Base-by-base conservation (phyloP, 805 yeast genomes). In the Kodamaea leandrae region DNA sequence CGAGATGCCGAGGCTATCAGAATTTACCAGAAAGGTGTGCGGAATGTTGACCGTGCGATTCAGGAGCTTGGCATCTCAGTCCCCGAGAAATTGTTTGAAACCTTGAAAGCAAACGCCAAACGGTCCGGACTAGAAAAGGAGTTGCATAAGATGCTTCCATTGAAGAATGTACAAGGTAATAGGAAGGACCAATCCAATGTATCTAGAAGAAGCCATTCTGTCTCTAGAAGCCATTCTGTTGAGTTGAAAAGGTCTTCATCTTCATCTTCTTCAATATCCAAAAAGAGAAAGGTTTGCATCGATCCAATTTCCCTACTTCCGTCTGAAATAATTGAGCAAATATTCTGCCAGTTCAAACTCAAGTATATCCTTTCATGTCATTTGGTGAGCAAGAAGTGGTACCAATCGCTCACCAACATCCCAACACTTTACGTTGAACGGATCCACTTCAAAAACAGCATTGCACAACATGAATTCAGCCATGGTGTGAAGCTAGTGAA, bases 321-420 rank as follows among this genome's bases (percentile, higher is more conserved):
- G 0, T 23, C 40, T 2, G 74, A 69, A 25, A 34, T 67, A 2
- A 47, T 68, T 3, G 58, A 54, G 20, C 8, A 39, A 2, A 53
- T 69, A 1, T 67, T 66, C 43, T 4, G 30, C 10, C 27, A 44
- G 3, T 41, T 66, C 5, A 45, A 60, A 1, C 39, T 61, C 5
- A 52, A 47, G 14, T 37, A 43, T 4, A 21, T 64, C 4, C 51
- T 65, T 7, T 29, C 42, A 6, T 63, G 66, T 33, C 72, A 57
- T 42, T 42, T 56, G 20, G 74, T 69, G 25, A 54, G 61, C 34
- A 58, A 49, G 41, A 27, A 23, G 12, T 69, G 74, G 74, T 61
- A 67, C 42, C 13, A 37, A 6, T 36, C 52, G 1, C 53, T 69
- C 10, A 47, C 51, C 4, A 34, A 39, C 1, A 45, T 68, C 1